Conservation (phyloP, 805 yeast species). For the Jamesozyma gamospora region DNA sequence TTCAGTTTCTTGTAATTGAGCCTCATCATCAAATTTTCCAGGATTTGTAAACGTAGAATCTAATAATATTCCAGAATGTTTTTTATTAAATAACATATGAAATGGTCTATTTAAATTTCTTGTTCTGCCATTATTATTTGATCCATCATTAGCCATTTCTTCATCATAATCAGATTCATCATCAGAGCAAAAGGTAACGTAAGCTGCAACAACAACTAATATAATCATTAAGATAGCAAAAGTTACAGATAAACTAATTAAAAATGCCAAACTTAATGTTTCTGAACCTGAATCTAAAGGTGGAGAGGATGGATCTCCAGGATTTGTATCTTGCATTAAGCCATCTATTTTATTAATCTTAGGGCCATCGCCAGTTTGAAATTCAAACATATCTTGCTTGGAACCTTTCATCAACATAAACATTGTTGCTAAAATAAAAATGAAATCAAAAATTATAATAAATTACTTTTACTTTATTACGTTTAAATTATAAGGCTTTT, state of each 20-base stretch:
- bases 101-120: slow-evolving; percentile 8
- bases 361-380: no score
- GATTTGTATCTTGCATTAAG: no score
- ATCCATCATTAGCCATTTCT: slow-evolving; percentile 10
- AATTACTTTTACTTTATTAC: no score
- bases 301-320: slow-evolving; percentile 6
- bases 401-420: no score
- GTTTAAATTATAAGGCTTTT: no score
- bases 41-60: slow-evolving; percentile 25
- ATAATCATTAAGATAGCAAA: slow-evolving; percentile 27
- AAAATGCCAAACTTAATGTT: slow-evolving; percentile 26
- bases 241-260: slow-evolving; percentile 28
- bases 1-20: slow-evolving; percentile 17
- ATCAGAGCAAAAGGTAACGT: slow-evolving; percentile 26
- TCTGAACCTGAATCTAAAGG: slow-evolving; percentile 22
- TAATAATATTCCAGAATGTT: slow-evolving; percentile 19
- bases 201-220: slow-evolving; percentile 23
- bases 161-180: slow-evolving; percentile 29
- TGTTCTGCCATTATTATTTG: slow-evolving; percentile 5
- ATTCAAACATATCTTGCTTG: no score
- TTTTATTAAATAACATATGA: slow-evolving; percentile 20
- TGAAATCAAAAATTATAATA: no score
- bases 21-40: slow-evolving; percentile 24
- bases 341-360: no score
- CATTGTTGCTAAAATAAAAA: no score